These are phyloP conservation scores for Selenicereus undatus DNA, from an alignment of 148 eudicot genomes.

Conservation along the genomic window DNA sequence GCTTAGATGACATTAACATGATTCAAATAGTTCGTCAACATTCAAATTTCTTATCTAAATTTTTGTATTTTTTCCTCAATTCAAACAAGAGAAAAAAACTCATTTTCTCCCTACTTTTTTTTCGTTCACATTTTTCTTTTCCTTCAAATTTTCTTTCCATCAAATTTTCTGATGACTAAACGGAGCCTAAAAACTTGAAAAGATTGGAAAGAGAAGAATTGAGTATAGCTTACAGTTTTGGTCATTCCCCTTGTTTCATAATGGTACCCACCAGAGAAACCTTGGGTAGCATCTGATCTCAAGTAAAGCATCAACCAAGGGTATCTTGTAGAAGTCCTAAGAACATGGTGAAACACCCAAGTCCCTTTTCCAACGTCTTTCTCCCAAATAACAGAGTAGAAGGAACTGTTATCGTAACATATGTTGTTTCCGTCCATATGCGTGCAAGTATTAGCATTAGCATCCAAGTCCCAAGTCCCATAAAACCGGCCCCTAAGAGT, in stretches of 20 bases:
- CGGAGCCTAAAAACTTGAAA: no score
- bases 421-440: slow-evolving; percentile 2
- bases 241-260: slow-evolving; percentile 52
- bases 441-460: slow-evolving; percentile 1
- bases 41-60: no score
- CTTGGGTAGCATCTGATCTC: slow-evolving; percentile 41
- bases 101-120: no score
- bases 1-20: no score
- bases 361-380: slow-evolving; percentile 44
- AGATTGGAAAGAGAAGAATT: background rate
- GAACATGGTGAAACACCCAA: slow-evolving; percentile 43
- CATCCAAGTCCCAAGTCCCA: slow-evolving; percentile 44
- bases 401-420: slow-evolving; percentile 15
- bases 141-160: no score
- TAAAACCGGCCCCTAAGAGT: slow-evolving; percentile 33
- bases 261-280: slow-evolving; percentile 57
- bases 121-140: no score
- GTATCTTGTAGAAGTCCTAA: slow-evolving; percentile 38
- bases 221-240: slow-evolving; percentile 35
- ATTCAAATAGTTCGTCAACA: no score
- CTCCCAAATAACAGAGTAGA: slow-evolving; percentile 39
- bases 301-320: slow-evolving; percentile 60
- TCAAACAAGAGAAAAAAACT: no score
- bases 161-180: no score
- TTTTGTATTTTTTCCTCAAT: no score